A percentile compares a stretch with the other conserved stretches of the same genome.
Conservation (phyloP, 768 basidiomycete genomes). For the Agrocybe praecox region DNA sequence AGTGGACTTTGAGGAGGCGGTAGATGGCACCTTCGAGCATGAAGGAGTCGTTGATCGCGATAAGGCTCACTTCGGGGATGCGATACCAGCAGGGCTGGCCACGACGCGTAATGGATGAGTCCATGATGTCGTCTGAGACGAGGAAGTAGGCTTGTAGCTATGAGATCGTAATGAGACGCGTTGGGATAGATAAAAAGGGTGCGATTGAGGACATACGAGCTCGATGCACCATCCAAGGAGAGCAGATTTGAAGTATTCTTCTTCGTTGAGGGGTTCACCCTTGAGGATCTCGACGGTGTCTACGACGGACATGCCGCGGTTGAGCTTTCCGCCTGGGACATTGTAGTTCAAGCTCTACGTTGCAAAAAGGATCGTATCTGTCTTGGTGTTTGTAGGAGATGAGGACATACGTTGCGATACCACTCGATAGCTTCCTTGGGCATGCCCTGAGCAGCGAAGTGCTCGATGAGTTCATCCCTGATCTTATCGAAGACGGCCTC, state of each 20-base stretch:
- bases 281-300: conserved; percentile 91
- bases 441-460: conserved; percentile 73
- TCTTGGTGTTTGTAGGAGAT: background rate
- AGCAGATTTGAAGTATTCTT: conserved; percentile 89
- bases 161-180: background rate
- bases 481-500: conserved; percentile 71
- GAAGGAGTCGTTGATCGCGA: conserved; percentile 96
- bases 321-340: conserved; percentile 95
- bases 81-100: conserved; percentile 96
- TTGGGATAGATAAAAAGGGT: background rate
- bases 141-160: conserved; percentile 98
- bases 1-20: conserved; percentile 84
- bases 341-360: conserved; percentile 86
- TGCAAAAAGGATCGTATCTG: background rate
- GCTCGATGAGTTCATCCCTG: conserved; percentile 74
- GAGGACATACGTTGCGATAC: conserved; percentile 70
- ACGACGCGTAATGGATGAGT: conserved; percentile 88
- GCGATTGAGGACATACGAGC: conserved; percentile 56
- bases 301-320: conserved; percentile 94
- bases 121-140: conserved; percentile 98
- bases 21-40: conserved; percentile 97
- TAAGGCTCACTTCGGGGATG: conserved; percentile 61
- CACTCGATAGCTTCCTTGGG: conserved; percentile 84
- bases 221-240: conserved; percentile 96
- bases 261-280: conserved; percentile 66